Evolutionary conservation across 495 filamentous ascomycete species (phyloP).

Genomic region (Viridothelium virens): DNA sequence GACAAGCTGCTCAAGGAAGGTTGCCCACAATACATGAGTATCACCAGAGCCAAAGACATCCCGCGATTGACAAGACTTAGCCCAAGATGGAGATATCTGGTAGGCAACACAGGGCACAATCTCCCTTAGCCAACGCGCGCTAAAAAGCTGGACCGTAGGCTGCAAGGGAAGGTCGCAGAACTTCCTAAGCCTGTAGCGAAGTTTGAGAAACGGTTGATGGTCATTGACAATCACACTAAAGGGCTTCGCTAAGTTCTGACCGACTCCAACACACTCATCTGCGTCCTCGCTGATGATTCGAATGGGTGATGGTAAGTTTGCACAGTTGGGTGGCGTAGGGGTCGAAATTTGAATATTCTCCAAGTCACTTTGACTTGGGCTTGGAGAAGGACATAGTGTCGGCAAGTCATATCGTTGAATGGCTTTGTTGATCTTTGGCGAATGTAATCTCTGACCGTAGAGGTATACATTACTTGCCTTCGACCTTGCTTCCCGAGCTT

Average conservation of each 20-base stretch:
- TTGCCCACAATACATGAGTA: background rate
- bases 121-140: background rate
- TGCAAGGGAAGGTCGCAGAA: background rate
- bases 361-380: background rate
- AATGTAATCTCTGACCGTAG: background rate
- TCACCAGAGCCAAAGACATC: background rate
- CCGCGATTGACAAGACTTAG: background rate
- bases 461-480: background rate
- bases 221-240: background rate
- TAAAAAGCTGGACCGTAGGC: background rate
- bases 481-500: background rate
- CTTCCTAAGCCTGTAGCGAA: background rate
- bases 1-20: background rate
- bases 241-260: background rate
- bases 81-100: background rate
- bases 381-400: background rate
- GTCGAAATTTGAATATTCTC: background rate
- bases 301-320: background rate
- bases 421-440: background rate
- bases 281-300: background rate
- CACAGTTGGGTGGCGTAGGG: background rate
- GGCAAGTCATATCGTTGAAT: background rate
- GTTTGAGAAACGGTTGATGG: background rate
- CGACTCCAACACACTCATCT: background rate
- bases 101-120: background rate